Conservation (phyloP, 1,284 basidiomycete genomes). For the Coriolopsis trogii region DNA sequence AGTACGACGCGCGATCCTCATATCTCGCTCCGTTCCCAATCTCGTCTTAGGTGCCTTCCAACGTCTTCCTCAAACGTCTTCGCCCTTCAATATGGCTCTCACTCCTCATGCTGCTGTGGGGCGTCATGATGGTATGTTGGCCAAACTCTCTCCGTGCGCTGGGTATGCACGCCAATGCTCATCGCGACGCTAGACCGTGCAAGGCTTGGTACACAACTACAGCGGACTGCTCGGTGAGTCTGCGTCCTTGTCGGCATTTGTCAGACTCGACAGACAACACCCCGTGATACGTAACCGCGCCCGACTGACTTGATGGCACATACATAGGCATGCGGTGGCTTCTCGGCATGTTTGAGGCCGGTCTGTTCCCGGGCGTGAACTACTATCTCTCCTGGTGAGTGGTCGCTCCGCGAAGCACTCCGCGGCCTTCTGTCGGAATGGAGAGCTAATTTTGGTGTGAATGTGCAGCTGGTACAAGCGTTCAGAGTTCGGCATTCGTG, state of each 20-base stretch:
- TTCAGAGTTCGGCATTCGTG: slow-evolving; percentile 66
- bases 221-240: slow-evolving; percentile 61
- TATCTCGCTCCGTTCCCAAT: background rate
- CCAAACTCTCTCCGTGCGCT: background rate
- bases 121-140: slow-evolving; percentile 63
- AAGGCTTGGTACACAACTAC: slow-evolving; percentile 69
- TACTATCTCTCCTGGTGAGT: slow-evolving; percentile 71
- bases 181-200: slow-evolving; percentile 50
- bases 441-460: background rate
- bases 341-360: slow-evolving; percentile 73
- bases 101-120: slow-evolving; percentile 66
- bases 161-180: background rate
- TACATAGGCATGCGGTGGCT: slow-evolving; percentile 66
- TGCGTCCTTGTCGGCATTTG: background rate
- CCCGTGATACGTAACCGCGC: background rate
- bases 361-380: slow-evolving; percentile 67
- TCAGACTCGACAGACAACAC: background rate
- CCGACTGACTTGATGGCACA: too few relatives aligned
- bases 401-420: slow-evolving; percentile 4
- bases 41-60: slow-evolving; percentile 57
- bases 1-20: too few relatives aligned
- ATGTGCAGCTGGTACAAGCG: slow-evolving; percentile 49
- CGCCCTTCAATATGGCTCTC: slow-evolving; percentile 71
- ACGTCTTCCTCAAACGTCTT: slow-evolving; percentile 72
- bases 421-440: slow-evolving; percentile 7